Evolutionary conservation across 2,329 filamentous ascomycete species (phyloP), one percentile per base, ranked within the genome.

Genomic region (Zasmidium citrigriseum): DNA sequence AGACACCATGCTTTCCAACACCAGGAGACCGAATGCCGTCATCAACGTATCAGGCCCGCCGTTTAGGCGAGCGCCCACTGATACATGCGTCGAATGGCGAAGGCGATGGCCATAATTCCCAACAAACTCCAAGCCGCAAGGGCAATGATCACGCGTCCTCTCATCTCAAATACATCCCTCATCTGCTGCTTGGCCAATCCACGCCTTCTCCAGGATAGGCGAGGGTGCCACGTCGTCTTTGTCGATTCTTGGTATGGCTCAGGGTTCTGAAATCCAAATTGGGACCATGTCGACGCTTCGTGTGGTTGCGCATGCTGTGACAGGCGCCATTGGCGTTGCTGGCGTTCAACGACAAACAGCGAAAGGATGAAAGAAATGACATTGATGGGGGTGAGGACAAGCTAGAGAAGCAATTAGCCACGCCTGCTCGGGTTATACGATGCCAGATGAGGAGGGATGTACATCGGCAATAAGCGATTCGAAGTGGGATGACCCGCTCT

Each of bases 301-400:
- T 62, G 49, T 73, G 74, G 53, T 75, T 57, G 56, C 22, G 69
- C 62, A 61, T 71, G 71, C 58, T 76, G 66, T 60, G 68, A 67
- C 58, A 73, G 65, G 25, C 73, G 86, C 78, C 72, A 79, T 69
- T 67, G 78, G 68, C 67, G 84, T 74, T 80, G 85, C 58, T 79
- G 79, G 52, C 81, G 75, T 75, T 89, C 86, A 46, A 89, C 80
- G 52, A 88, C 72, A 69, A 82, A 79, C 47, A 90, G 82, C 1
- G 87, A 89, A 63, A 89, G 47, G 45, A 90, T 71, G 73, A 89
- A 89, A 21, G 85, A 82, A 52, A 85, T 76, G 70, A 89, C 83
- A 63, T 85, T 79, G 61, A 89, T 64, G 7, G 88, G 86, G 0
- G 86, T 87, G 74, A 88, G 78, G 64, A 89, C 60, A 48, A 73